Percentiles rank a stretch among this genome's conserved stretches.
phyloP scores from a whole-genome alignment of 345 rosid genomes.

The Lepidium aucheri region DNA sequence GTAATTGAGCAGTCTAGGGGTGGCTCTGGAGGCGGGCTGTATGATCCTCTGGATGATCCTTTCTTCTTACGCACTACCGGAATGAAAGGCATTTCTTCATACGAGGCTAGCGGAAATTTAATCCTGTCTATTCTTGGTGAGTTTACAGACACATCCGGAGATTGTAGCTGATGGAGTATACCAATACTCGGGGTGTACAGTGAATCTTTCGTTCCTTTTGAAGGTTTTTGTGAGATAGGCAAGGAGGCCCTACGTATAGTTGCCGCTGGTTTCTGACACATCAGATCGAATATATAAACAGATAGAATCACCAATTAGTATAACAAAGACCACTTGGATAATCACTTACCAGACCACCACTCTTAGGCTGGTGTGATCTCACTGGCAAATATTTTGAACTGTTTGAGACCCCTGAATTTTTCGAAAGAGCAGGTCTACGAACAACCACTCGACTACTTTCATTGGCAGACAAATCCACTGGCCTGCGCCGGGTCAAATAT shows the following conservation, averaged over 20 bases:
- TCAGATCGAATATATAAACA: background rate
- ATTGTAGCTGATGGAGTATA: constrained; percentile 50
- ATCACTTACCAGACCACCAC: constrained; percentile 43
- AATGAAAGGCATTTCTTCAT: constrained; percentile 62
- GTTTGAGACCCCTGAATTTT: constrained; percentile 33
- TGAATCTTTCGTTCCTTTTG: constrained; percentile 24
- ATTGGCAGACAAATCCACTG: constrained; percentile 44
- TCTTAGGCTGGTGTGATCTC: constrained; percentile 37
- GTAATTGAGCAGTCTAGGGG: constrained; percentile 58
- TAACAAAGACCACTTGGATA: background rate
- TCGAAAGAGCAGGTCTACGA: constrained; percentile 27
- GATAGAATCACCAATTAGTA: constrained; percentile 4
- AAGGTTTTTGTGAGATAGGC: constrained; percentile 42
- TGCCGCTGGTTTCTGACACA: constrained; percentile 27
- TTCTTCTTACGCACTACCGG: constrained; percentile 34
- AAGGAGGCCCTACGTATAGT: constrained; percentile 74
- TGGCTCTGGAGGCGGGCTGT: constrained; percentile 52
- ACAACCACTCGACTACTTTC: constrained; percentile 50
- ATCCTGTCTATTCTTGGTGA: constrained; percentile 93
- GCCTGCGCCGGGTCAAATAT: constrained; percentile 27
- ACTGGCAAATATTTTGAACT: constrained; percentile 31
- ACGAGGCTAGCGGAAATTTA: constrained; percentile 87
- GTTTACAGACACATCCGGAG: constrained; percentile 94
- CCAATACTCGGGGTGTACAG: constrained; percentile 33
- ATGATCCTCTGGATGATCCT: constrained; percentile 52